phyloP scores from a whole-genome alignment of 352 stramenopile species.

The Phytophthora fragariaefolia region DNA sequence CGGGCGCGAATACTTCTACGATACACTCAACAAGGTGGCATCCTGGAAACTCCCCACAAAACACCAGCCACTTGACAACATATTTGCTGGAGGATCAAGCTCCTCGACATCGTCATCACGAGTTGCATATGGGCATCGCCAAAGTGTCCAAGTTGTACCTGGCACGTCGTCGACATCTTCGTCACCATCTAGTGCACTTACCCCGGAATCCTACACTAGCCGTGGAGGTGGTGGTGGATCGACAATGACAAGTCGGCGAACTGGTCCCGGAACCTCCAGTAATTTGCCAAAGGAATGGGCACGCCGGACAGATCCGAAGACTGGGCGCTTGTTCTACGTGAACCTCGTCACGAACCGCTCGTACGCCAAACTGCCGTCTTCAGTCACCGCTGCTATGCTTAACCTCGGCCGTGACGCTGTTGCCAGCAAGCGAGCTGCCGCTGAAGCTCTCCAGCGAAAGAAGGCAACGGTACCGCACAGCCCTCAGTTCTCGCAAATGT shows the following conservation, averaged over 20 bases:
- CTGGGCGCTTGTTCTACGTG: conserved; percentile 80
- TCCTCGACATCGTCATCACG: conserved; percentile 26
- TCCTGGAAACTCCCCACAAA: conserved; percentile 76
- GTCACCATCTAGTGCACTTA: conserved; percentile 47
- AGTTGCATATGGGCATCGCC: conserved; percentile 15
- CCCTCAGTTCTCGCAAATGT: conserved; percentile 84
- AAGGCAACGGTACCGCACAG: conserved; percentile 73
- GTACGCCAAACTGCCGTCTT: conserved; percentile 80
- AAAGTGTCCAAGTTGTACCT: conserved; percentile 26
- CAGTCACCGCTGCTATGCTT: conserved; percentile 72
- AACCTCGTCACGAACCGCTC: conserved; percentile 87
- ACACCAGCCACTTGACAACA: conserved; percentile 58
- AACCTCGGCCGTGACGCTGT: conserved; percentile 47
- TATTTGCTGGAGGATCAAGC: conserved; percentile 44
- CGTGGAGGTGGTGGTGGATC: conserved; percentile 9
- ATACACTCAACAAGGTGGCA: conserved; percentile 72
- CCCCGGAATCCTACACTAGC: conserved; percentile 43
- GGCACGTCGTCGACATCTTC: conserved; percentile 39
- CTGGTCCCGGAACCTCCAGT: conserved; percentile 30
- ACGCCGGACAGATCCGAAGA: conserved; percentile 79
- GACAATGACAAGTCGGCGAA: conserved; percentile 41
- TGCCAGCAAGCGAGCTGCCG: conserved; percentile 35
- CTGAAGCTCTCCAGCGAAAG: conserved; percentile 39
- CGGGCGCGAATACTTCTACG: conserved; percentile 78
- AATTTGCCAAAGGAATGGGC: conserved; percentile 82